phyloP scores from a whole-genome alignment of 1,139 yeast species.

The Ogataea hybrid region DNA sequence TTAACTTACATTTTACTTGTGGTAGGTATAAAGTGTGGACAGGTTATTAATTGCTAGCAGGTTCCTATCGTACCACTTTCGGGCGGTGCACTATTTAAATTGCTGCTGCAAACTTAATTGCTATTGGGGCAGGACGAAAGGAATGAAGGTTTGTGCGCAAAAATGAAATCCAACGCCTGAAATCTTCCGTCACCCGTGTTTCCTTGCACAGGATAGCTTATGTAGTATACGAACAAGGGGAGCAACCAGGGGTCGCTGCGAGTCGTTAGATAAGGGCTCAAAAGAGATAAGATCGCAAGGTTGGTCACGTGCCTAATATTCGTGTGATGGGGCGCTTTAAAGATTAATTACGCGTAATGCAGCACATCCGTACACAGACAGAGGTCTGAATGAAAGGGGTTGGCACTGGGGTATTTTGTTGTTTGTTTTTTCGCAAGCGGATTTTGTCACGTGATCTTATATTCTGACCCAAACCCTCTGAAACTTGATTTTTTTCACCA shows the following conservation, averaged over 20 bases:
- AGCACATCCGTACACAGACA: too few species aligned
- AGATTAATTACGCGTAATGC: too few species aligned
- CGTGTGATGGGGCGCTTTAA: neutral
- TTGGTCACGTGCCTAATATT: neutral
- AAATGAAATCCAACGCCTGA: neutral
- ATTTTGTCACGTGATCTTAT: neutral
- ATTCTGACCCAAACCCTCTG: neutral
- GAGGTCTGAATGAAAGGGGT: too few species aligned
- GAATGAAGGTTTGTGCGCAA: neutral
- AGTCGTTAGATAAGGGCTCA: neutral
- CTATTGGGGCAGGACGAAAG: conserved; percentile 9
- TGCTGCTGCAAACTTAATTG: conserved; percentile 9
- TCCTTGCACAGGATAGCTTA: too few species aligned
- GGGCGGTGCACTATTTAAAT: conserved; percentile 7
- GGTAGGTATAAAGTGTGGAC: neutral
- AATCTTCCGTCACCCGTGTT: too few species aligned
- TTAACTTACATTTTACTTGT: conserved; percentile 9
- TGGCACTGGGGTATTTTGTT: too few species aligned
- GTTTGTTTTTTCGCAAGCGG: too few species aligned
- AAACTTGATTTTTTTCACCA: conserved; percentile 2
- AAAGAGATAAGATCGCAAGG: neutral
- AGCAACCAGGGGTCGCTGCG: too few species aligned
- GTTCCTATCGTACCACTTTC: conserved; percentile 1
- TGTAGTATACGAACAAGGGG: too few species aligned
- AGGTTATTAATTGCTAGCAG: conserved; percentile 8